A percentile compares a stretch with the other conserved stretches of the same genome.
Evolutionary conservation across 768 basidiomycete genomes (phyloP).

Genomic region (Cytidiella melzeri): DNA sequence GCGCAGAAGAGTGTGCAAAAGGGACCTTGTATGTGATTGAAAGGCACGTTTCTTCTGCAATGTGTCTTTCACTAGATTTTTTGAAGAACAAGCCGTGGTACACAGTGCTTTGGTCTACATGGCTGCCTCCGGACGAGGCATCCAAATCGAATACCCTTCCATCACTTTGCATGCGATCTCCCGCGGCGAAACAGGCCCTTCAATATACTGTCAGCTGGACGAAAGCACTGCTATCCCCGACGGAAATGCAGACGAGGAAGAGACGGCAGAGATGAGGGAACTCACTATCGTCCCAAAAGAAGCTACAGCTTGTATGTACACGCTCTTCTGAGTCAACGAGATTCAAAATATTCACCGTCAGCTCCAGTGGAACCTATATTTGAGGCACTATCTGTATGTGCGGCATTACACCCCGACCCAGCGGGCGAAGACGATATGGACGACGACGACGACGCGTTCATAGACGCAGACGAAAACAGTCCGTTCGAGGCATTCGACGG

Average conservation of each 20-base stretch:
- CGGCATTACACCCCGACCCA: constrained; percentile 78
- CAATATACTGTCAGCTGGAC: constrained; percentile 93
- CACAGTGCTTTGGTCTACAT: constrained; percentile 73
- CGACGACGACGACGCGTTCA: constrained; percentile 43
- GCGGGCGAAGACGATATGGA: constrained; percentile 39
- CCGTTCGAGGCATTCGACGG: constrained; percentile 50
- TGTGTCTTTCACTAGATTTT: neutral
- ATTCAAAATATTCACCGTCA: neutral
- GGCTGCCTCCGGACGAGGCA: constrained; percentile 61
- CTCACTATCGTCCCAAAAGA: constrained; percentile 67
- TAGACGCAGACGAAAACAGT: constrained; percentile 37
- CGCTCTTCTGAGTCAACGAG: neutral
- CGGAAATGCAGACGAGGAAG: constrained; percentile 30
- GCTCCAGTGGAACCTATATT: constrained; percentile 78
- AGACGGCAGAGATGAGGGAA: constrained; percentile 65
- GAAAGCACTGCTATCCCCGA: constrained; percentile 37
- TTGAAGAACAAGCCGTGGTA: neutral
- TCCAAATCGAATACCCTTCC: constrained; percentile 81
- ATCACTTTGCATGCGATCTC: constrained; percentile 94
- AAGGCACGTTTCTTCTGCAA: constrained; percentile 42
- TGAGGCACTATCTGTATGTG: constrained; percentile 79
- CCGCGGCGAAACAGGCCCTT: constrained; percentile 56
- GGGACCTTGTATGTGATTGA: constrained; percentile 85
- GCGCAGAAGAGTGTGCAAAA: constrained; percentile 39
- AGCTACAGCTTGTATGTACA: constrained; percentile 50